phyloP scores from a whole-genome alignment of 768 basidiomycete genomes.

The Tulasnella sp. region DNA sequence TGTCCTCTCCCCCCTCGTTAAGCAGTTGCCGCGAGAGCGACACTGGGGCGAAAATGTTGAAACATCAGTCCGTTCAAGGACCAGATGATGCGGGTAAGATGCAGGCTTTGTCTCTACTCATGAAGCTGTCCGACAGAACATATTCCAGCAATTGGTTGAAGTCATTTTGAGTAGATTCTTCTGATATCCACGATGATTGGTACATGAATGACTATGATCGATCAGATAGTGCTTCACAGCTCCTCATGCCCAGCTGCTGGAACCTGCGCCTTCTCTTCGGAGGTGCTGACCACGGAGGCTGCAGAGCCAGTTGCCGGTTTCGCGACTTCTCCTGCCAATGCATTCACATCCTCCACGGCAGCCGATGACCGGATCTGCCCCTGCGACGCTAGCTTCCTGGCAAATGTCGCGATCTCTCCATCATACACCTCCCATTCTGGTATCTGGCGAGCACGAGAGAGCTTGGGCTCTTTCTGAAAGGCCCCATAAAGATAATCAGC shows the following conservation, averaged over 20 bases:
- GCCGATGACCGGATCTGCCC: conserved; percentile 59
- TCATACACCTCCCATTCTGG: conserved; percentile 98
- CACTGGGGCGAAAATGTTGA: too few species aligned
- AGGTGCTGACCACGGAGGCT: conserved; percentile 9
- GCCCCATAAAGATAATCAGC: not conserved
- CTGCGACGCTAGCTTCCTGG: conserved; percentile 54
- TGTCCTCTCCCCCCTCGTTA: too few species aligned
- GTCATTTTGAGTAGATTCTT: too few species aligned
- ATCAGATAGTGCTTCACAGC: not conserved
- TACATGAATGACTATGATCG: too few species aligned
- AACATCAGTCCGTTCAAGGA: too few species aligned
- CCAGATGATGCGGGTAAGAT: too few species aligned
- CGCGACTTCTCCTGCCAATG: conserved; percentile 39
- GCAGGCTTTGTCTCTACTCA: too few species aligned
- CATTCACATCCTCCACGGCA: conserved; percentile 56
- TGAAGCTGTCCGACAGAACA: too few species aligned
- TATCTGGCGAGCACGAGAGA: conserved; percentile 83
- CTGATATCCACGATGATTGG: too few species aligned
- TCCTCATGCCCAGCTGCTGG: conserved; percentile 3
- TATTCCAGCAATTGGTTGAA: too few species aligned
- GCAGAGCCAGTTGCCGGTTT: conserved; percentile 19
- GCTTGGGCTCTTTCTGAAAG: conserved; percentile 88
- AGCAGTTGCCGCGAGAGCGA: too few species aligned
- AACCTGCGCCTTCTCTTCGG: not conserved
- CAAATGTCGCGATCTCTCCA: conserved; percentile 74